A percentile compares a stretch with the other conserved stretches of the same genome.
Evolutionary conservation across 805 yeast species (phyloP).

Genomic region (Jamesozyma rosinii): DNA sequence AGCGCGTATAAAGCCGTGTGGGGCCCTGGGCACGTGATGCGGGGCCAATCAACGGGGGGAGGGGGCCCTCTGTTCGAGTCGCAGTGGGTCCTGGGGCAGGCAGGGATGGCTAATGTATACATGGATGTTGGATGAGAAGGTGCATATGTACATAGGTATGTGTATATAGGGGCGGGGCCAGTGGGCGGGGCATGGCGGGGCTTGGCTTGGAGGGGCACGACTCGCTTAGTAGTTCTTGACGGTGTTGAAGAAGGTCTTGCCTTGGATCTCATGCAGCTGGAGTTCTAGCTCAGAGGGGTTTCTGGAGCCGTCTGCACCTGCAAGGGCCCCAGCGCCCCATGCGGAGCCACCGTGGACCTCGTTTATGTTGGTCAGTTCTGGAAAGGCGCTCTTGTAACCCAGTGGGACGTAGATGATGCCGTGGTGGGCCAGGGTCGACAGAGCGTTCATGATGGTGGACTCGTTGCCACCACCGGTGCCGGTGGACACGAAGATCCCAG

Average conservation of each 20-base stretch:
- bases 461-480: slow-evolving; percentile 85
- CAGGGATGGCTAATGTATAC: no score
- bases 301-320: slow-evolving; percentile 72
- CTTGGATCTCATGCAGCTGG: slow-evolving; percentile 56
- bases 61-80: no score
- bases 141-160: not conserved
- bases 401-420: slow-evolving; percentile 74
- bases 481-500: slow-evolving; percentile 62
- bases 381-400: slow-evolving; percentile 53
- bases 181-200: no score
- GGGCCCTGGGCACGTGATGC: no score
- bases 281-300: slow-evolving; percentile 52
- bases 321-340: slow-evolving; percentile 78
- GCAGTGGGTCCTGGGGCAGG: no score
- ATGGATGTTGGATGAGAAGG: not conserved
- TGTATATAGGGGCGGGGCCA: not conserved
- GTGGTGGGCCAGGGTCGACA: slow-evolving; percentile 64
- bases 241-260: slow-evolving; percentile 48
- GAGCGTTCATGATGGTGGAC: slow-evolving; percentile 49
- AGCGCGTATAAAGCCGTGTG: no score
- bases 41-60: no score
- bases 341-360: slow-evolving; percentile 75
- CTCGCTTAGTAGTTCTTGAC: slow-evolving; percentile 17
- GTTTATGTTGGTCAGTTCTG: slow-evolving; percentile 42
- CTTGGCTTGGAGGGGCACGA: no score